Evolutionary conservation across 2,329 filamentous ascomycete genomes (phyloP).

Genomic region (Beauveria pseudobassiana): DNA sequence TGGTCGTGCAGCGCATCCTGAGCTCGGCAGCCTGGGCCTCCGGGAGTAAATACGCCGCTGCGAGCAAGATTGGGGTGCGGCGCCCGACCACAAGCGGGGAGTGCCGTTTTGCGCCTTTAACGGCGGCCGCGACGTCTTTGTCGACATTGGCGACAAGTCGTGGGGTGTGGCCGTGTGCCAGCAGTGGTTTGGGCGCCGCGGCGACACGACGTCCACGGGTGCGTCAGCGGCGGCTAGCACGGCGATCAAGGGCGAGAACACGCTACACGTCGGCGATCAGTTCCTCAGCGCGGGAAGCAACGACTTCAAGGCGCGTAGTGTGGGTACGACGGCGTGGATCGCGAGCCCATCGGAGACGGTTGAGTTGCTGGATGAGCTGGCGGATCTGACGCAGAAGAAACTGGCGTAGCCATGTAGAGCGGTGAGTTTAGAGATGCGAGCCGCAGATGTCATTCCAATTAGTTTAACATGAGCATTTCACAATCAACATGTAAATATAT

Average conservation of each 20-base stretch:
- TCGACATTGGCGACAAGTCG: constrained; percentile 96
- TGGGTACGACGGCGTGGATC: constrained; percentile 90
- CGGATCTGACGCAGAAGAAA: constrained; percentile 46
- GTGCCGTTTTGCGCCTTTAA: constrained; percentile 98
- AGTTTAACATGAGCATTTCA: background rate
- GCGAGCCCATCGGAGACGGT: constrained; percentile 89
- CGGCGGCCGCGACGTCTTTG: constrained; percentile 93
- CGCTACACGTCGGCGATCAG: constrained; percentile 92
- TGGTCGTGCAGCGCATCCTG: constrained; percentile 87
- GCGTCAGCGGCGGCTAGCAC: constrained; percentile 17
- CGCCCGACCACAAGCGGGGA: constrained; percentile 6
- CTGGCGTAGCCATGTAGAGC: constrained; percentile 16
- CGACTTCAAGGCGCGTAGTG: constrained; percentile 89
- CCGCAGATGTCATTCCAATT: background rate
- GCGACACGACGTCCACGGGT: background rate
- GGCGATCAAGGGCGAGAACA: constrained; percentile 63
- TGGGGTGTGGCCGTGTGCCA: constrained; percentile 94
- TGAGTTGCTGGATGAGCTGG: constrained; percentile 77
- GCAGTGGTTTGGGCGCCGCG: constrained; percentile 64
- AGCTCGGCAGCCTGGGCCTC: constrained; percentile 57
- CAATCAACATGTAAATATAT: background rate
- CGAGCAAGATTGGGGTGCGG: constrained; percentile 3
- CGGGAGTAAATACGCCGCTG: constrained; percentile 21
- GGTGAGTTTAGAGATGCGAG: background rate
- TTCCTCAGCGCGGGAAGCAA: constrained; percentile 93